Base-by-base conservation (phyloP, 2,329 filamentous ascomycete species). In the Botrytis medusae region DNA sequence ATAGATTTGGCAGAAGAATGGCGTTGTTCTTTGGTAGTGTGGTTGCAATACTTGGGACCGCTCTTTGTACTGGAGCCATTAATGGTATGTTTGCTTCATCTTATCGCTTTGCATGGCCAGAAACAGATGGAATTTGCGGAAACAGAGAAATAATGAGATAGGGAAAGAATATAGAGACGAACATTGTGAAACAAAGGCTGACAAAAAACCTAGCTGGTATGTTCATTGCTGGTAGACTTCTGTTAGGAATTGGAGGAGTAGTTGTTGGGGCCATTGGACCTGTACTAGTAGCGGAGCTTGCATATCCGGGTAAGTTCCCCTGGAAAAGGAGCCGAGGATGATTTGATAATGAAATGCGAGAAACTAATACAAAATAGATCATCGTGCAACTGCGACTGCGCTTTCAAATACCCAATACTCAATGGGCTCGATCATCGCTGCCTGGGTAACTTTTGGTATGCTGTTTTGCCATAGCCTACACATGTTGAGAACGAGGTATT, bases 391-490 rank as follows among this genome's bases (percentile, higher is more conserved):
- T 40, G 69, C 80, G 9, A 82, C 81, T 4, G 78, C 82, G 0
- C 44, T 82, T 40, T 83, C 81, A 71, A 80, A 82, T 42, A 81
- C 81, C 3, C 78, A 79, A 20, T 82, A 79, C 75, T 81, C 81
- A 32, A 69, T 81, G 76, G 81, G 81, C 7, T 76, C 74, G 14
- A 74, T 87, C 34, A 74, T 81, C 6, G 82, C 85, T 0, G 84
- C 84, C 0, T 84, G 82, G 74, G 83, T 86, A 51, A 83, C 84
- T 0, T 76, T 75, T 72, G 76, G 76, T 73, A 37, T 22, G 46
- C n/a, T n/a, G 6, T n/a, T 51, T 32, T 32, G 10, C 25, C 22
- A 20, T 40, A 14, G 6, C 22, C 32, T 62, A 22, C 22, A 42
- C 18, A 10, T 44, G 14, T 12, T 59, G 10, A 34, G 6, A 40